Conservation (phyloP, 306 rosid species). For the Notholithocarpus densiflorus region DNA sequence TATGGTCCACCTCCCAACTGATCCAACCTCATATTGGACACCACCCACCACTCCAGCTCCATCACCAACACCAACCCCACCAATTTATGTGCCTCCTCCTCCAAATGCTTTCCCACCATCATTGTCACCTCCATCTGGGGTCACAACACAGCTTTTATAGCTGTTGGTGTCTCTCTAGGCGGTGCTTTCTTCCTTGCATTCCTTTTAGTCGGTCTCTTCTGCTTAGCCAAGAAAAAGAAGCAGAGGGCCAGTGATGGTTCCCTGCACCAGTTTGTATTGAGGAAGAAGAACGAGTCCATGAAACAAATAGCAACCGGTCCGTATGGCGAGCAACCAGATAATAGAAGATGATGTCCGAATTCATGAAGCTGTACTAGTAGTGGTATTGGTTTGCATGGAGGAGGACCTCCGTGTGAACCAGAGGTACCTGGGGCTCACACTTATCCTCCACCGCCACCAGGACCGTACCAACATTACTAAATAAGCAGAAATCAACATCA, state of each 20-base stretch:
- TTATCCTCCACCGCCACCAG: neutral
- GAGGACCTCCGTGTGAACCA: neutral
- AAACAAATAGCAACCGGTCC: neutral
- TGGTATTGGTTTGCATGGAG: neutral
- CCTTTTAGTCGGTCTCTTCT: slow-evolving; percentile 42
- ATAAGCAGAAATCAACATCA: too few relatives aligned
- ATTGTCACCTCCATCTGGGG: slow-evolving; percentile 20
- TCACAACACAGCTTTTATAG: slow-evolving; percentile 44
- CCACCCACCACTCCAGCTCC: neutral
- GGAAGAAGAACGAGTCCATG: slow-evolving; percentile 10
- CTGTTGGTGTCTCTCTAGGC: slow-evolving; percentile 49
- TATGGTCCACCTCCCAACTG: neutral
- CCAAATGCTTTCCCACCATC: slow-evolving; percentile 27
- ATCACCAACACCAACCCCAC: neutral
- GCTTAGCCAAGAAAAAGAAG: slow-evolving; percentile 44
- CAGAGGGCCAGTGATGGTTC: slow-evolving; percentile 35
- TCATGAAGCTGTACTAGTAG: neutral
- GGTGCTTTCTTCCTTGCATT: slow-evolving; percentile 44
- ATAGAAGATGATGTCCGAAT: neutral
- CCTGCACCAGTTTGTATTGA: slow-evolving; percentile 31
- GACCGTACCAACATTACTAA: neutral
- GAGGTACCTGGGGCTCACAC: neutral
- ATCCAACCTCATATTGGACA: neutral
- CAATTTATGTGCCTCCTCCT: slow-evolving; percentile 7
- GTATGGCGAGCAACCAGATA: neutral